phyloP scores from a whole-genome alignment of 140 eudicot genomes.

The Stevia rebaudiana region DNA sequence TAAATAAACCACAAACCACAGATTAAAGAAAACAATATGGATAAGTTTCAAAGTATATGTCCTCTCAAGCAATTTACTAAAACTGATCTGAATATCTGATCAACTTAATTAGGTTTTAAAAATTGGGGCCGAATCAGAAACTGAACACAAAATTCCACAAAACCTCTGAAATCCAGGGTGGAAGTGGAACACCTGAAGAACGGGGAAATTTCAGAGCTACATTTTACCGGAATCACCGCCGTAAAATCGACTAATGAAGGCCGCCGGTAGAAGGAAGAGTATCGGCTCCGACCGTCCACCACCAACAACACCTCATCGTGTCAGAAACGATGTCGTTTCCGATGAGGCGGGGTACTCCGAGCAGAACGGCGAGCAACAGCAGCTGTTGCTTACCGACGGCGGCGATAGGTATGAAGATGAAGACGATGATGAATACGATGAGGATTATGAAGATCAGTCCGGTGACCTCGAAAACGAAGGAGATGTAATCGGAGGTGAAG shows the following conservation, averaged over 20 bases:
- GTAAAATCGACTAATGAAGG: conserved; percentile 18
- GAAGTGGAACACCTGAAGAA: conserved; percentile 1
- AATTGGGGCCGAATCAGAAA: conserved; percentile 15
- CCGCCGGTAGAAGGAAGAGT: conserved; percentile 22
- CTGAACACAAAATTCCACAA: conserved; percentile 9
- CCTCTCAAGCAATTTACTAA: neutral
- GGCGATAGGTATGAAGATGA: conserved; percentile 32
- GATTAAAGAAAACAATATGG: neutral
- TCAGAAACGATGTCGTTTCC: conserved; percentile 10
- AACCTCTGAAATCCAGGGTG: conserved; percentile 1
- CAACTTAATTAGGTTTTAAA: conserved; percentile 16
- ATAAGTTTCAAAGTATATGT: neutral
- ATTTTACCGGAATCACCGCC: neutral
- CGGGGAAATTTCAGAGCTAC: neutral
- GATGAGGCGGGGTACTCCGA: conserved; percentile 21
- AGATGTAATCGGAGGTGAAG: conserved; percentile 11
- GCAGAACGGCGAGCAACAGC: conserved; percentile 12
- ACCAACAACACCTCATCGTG: conserved; percentile 7
- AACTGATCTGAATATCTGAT: neutral
- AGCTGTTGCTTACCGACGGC: conserved; percentile 17
- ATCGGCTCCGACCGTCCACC: conserved; percentile 17
- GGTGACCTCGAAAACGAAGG: conserved; percentile 26
- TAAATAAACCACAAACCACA: too few relatives aligned
- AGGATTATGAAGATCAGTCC: conserved; percentile 29
- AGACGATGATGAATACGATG: conserved; percentile 32